Conservation (phyloP, 768 basidiomycete genomes). For the Lactifluus volemus region DNA sequence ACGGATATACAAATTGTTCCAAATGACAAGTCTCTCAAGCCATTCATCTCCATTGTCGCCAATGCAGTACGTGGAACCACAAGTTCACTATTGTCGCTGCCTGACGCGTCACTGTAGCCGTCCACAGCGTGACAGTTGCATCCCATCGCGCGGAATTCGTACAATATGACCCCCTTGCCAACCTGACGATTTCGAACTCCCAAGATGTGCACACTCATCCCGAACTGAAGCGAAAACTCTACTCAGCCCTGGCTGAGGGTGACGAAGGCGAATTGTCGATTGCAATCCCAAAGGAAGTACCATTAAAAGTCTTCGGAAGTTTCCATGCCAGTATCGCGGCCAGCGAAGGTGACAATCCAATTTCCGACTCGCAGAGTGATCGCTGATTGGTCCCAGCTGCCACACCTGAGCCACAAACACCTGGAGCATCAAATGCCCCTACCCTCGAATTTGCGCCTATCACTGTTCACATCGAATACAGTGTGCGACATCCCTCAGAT, state of each 20-base stretch:
- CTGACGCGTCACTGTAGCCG: conserved; percentile 36
- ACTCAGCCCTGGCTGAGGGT: conserved; percentile 81
- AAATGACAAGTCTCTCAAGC: conserved; percentile 65
- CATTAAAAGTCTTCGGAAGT: conserved; percentile 51
- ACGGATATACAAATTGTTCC: conserved; percentile 89
- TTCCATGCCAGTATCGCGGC: conserved; percentile 34
- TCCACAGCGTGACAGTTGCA: conserved; percentile 65
- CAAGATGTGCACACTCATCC: conserved; percentile 84
- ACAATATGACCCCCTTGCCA: conserved; percentile 66
- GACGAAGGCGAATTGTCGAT: conserved; percentile 96
- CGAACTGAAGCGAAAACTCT: conserved; percentile 87
- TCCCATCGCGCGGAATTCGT: conserved; percentile 69
- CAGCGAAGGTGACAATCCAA: conserved; percentile 43
- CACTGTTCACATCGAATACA: conserved; percentile 68
- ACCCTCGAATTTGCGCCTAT: conserved; percentile 58
- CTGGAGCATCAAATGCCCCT: conserved; percentile 28
- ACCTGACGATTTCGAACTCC: conserved; percentile 53
- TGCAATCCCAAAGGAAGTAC: conserved; percentile 66
- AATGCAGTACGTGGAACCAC: conserved; percentile 55
- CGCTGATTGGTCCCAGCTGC: conserved; percentile 33
- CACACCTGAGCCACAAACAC: conserved; percentile 80
- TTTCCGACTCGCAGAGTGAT: conserved; percentile 1
- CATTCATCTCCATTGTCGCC: conserved; percentile 80
- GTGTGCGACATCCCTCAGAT: conserved; percentile 72
- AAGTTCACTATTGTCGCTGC: conserved; percentile 5